Evolutionary conservation across 805 yeast genomes (phyloP).

Genomic region (Saccharomycopsis schoenii): DNA sequence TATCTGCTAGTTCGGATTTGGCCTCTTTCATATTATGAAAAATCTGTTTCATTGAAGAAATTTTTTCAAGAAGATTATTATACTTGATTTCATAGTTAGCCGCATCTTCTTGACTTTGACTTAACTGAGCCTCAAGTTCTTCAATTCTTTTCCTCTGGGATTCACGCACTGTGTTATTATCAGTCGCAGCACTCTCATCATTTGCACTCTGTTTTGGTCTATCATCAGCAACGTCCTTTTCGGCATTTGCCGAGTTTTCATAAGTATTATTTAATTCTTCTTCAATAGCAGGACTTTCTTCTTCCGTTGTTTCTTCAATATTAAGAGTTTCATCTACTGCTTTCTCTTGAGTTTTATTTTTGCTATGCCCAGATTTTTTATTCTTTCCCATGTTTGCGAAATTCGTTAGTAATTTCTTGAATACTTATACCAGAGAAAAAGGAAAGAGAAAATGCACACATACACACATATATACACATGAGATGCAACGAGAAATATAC

Average conservation of each 20-base stretch:
- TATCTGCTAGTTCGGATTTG: slow-evolving; percentile 35
- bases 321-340: neutral
- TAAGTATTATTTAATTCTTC: neutral
- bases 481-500: neutral
- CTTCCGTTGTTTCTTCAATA: neutral
- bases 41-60: slow-evolving; percentile 65
- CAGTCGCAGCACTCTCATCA: neutral
- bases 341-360: neutral
- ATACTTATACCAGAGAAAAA: neutral
- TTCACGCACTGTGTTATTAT: neutral
- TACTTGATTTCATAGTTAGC: slow-evolving; percentile 40
- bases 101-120: neutral
- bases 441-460: neutral
- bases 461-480: neutral
- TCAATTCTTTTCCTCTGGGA: slow-evolving; percentile 8
- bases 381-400: neutral
- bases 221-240: neutral
- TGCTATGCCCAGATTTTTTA: neutral
- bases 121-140: slow-evolving; percentile 20
- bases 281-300: neutral
- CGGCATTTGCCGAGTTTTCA: neutral
- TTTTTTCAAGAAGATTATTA: slow-evolving; percentile 48
- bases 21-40: slow-evolving; percentile 67
- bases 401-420: neutral
- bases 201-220: neutral